phyloP scores from a whole-genome alignment of 257 asterid genomes.

The Solanum neorickii region DNA sequence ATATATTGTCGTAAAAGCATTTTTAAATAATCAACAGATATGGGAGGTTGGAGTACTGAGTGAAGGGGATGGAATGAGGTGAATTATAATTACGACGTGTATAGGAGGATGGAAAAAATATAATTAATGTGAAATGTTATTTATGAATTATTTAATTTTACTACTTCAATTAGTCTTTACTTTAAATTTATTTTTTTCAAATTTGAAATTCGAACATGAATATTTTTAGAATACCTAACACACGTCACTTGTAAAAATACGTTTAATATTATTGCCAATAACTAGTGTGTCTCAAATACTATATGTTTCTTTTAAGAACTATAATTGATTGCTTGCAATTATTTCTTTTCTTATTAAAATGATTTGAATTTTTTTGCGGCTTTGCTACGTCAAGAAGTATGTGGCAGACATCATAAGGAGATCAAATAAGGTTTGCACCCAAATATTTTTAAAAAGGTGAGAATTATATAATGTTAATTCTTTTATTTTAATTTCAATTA shows the following conservation, averaged over 20 bases:
- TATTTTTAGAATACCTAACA: not conserved
- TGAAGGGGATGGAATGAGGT: too few relatives aligned
- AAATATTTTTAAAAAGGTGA: not conserved
- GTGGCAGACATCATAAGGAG: not conserved
- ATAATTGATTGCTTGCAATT: not conserved
- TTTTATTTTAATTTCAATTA: too few relatives aligned
- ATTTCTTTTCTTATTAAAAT: not conserved
- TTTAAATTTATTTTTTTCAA: too few relatives aligned
- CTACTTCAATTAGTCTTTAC: fast-evolving
- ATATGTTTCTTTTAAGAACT: not conserved
- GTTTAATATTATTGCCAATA: not conserved
- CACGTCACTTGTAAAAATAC: not conserved
- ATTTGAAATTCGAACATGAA: too few relatives aligned
- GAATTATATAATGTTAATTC: not conserved
- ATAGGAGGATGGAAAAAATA: not conserved
- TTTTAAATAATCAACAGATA: not conserved
- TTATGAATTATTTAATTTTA: too few relatives aligned
- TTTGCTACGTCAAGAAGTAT: not conserved
- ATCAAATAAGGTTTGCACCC: not conserved
- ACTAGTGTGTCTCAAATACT: not conserved
- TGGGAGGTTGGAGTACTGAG: not conserved
- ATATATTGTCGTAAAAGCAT: not conserved
- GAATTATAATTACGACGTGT: not conserved
- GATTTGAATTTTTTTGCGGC: not conserved
- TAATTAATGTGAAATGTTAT: too few relatives aligned